Evolutionary conservation across 2,329 filamentous ascomycete species (phyloP).

Genomic region (Arachnomyces sp.): DNA sequence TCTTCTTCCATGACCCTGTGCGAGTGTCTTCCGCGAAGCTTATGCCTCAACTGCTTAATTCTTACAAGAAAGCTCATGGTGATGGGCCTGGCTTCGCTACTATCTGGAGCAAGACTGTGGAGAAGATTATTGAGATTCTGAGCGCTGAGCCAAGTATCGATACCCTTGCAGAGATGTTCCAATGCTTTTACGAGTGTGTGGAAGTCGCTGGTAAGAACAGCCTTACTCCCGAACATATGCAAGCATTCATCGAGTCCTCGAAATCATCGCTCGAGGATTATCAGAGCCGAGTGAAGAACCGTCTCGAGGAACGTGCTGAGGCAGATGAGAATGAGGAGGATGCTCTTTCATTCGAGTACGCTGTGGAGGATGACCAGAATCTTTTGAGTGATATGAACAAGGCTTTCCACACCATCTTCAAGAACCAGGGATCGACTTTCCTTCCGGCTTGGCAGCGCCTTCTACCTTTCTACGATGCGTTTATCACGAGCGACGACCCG

Average conservation of each 20-base stretch:
- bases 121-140: constrained; percentile 87
- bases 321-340: constrained; percentile 86
- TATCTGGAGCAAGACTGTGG: constrained; percentile 77
- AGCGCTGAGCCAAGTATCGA: constrained; percentile 92
- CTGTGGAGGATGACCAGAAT: constrained; percentile 95
- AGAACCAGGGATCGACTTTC: constrained; percentile 82
- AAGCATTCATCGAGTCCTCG: constrained; percentile 76
- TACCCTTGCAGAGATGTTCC: constrained; percentile 96
- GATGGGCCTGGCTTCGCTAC: constrained; percentile 64
- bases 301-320: constrained; percentile 75
- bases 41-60: constrained; percentile 84
- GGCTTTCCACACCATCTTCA: constrained; percentile 97
- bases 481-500: constrained; percentile 70
- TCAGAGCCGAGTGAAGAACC: constrained; percentile 72
- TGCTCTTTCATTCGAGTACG: constrained; percentile 75
- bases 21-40: constrained; percentile 90
- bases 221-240: constrained; percentile 70
- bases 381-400: constrained; percentile 99
- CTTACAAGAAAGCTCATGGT: constrained; percentile 88
- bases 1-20: constrained; percentile 99
- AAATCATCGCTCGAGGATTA: constrained; percentile 86
- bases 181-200: constrained; percentile 98
- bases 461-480: constrained; percentile 74
- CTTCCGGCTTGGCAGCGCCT: constrained; percentile 81
- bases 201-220: constrained; percentile 86